Conservation (phyloP, 352 stramenopile genomes). For the Phytopythium kandeliae region DNA sequence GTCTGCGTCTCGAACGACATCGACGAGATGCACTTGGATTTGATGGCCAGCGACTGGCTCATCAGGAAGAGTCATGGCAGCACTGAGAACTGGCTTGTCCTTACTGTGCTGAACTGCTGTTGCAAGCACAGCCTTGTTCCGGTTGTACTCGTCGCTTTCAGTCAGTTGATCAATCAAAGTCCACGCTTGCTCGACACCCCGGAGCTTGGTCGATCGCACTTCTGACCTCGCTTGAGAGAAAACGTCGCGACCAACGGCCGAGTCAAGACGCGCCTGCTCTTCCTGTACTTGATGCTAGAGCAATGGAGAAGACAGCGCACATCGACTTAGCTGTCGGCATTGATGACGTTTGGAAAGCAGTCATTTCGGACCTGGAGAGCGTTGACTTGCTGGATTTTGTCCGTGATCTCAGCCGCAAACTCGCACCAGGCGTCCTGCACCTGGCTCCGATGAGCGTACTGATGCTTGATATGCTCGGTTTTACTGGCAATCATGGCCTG, state of each 20-base stretch:
- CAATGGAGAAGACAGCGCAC: not conserved
- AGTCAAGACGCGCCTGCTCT: slow-evolving; percentile 29
- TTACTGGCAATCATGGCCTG: slow-evolving; percentile 41
- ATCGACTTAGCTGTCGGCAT: not conserved
- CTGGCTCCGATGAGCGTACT: slow-evolving; percentile 24
- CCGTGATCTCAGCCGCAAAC: slow-evolving; percentile 23
- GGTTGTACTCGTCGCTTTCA: slow-evolving; percentile 12
- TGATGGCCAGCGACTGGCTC: slow-evolving; percentile 10
- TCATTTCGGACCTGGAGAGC: slow-evolving; percentile 17
- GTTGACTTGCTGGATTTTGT: slow-evolving; percentile 31
- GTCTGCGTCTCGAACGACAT: slow-evolving; percentile 30
- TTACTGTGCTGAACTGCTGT: slow-evolving; percentile 27
- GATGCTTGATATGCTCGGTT: slow-evolving; percentile 28
- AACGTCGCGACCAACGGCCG: slow-evolving; percentile 16
- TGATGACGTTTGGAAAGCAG: not conserved
- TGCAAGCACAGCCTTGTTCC: slow-evolving; percentile 20
- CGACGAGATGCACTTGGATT: slow-evolving; percentile 16
- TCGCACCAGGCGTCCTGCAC: slow-evolving; percentile 40
- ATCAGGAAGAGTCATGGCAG: slow-evolving; percentile 12
- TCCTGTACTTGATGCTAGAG: slow-evolving; percentile 37
- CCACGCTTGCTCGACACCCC: slow-evolving; percentile 23
- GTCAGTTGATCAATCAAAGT: slow-evolving; percentile 16
- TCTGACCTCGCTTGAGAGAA: slow-evolving; percentile 25
- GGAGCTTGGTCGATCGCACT: slow-evolving; percentile 16
- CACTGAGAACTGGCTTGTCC: slow-evolving; percentile 28